These are phyloP conservation scores for Nakaseomyces sp. DNA, from an alignment of 1,139 yeast species.

Conservation along the genomic window DNA sequence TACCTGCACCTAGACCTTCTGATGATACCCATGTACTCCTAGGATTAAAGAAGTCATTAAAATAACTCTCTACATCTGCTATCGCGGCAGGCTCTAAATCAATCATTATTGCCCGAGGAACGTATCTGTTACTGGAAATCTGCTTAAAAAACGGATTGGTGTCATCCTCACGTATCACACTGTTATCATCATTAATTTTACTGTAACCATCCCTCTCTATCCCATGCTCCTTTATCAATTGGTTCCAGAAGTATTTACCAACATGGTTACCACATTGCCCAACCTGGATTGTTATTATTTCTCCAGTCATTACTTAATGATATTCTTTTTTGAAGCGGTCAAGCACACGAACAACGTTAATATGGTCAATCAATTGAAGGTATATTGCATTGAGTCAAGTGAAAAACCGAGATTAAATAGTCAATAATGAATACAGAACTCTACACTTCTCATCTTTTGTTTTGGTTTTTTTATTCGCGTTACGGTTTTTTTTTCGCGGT, in stretches of 20 bases:
- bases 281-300: slow-evolving; percentile 56
- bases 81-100: slow-evolving; percentile 92
- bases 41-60: slow-evolving; percentile 70
- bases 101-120: slow-evolving; percentile 77
- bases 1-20: slow-evolving; percentile 88
- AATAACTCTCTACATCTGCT: slow-evolving; percentile 47
- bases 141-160: slow-evolving; percentile 79
- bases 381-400: too few species aligned
- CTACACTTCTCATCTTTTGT: background rate
- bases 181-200: slow-evolving; percentile 21
- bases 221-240: slow-evolving; percentile 81
- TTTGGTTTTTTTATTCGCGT: background rate
- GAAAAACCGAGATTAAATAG: too few species aligned
- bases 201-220: slow-evolving; percentile 62
- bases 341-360: too few species aligned
- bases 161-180: slow-evolving; percentile 48
- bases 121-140: slow-evolving; percentile 66
- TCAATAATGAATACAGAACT: too few species aligned
- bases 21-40: slow-evolving; percentile 72
- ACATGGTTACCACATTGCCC: slow-evolving; percentile 96
- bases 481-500: background rate
- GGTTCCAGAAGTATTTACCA: slow-evolving; percentile 90
- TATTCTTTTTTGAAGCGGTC: too few species aligned
- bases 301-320: slow-evolving; percentile 34
- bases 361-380: too few species aligned